phyloP scores from a whole-genome alignment of 257 asterid genomes.

The Phtheirospermum japonicum region DNA sequence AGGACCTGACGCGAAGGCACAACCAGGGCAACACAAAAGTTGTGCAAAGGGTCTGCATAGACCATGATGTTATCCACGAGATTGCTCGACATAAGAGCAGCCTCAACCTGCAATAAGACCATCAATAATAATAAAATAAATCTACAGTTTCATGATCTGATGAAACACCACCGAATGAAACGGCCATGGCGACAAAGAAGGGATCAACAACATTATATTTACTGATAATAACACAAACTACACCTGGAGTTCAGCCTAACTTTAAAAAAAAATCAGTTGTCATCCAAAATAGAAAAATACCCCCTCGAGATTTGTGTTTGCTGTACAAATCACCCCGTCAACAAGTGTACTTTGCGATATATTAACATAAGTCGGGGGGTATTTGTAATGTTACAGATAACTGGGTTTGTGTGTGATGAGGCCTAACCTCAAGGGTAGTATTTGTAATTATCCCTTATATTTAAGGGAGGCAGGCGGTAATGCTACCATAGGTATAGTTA shows the following conservation, averaged over 20 bases:
- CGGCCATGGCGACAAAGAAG: too few species aligned
- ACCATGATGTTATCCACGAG: conserved; percentile 71
- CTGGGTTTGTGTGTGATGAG: neutral
- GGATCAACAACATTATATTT: too few species aligned
- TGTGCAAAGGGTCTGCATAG: conserved; percentile 80
- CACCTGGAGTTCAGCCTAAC: neutral
- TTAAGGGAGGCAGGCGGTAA: too few species aligned
- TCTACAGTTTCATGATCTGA: too few species aligned
- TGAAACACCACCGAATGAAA: too few species aligned
- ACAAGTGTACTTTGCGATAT: neutral
- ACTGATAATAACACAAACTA: neutral
- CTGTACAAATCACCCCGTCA: neutral
- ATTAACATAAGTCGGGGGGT: neutral
- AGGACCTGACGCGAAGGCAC: conserved; percentile 67
- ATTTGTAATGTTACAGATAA: neutral
- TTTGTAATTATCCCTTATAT: neutral
- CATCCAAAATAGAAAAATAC: neutral
- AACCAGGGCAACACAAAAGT: conserved; percentile 73
- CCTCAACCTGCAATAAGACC: conserved; percentile 61
- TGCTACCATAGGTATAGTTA: too few species aligned
- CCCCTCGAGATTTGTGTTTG: neutral
- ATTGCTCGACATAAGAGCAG: conserved; percentile 63
- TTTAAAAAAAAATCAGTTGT: too few species aligned
- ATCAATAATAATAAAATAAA: conserved; percentile 16
- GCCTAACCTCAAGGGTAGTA: neutral